These are phyloP conservation scores for Cicer chorassanicum DNA, from an alignment of 306 rosid species.

Conservation along the genomic window DNA sequence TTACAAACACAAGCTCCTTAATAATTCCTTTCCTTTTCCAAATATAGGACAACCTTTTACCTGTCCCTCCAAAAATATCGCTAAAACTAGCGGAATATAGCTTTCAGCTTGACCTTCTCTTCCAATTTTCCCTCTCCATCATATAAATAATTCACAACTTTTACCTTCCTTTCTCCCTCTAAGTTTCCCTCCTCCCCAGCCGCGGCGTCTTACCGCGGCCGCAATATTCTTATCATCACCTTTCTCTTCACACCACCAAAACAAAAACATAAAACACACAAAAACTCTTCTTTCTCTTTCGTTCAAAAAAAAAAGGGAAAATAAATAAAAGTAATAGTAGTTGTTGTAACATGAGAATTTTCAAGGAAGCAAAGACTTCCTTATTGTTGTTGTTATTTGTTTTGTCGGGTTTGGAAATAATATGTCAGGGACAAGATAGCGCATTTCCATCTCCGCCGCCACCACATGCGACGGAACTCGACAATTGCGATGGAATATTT, in stretches of 20 bases:
- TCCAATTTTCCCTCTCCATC: constrained; percentile 43
- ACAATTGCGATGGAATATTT: constrained; percentile 73
- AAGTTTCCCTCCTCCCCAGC: constrained; percentile 29
- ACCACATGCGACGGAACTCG: constrained; percentile 37
- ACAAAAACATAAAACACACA: not conserved
- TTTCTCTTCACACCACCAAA: not conserved
- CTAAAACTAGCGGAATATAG: constrained; percentile 61
- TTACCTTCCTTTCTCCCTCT: constrained; percentile 37
- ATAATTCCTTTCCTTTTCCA: not conserved
- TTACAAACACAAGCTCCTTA: not conserved
- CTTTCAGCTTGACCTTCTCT: constrained; percentile 47
- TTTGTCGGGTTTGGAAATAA: constrained; percentile 25
- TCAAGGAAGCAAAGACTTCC: not conserved
- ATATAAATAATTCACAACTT: constrained; percentile 33
- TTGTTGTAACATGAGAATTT: constrained; percentile 39
- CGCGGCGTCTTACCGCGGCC: constrained; percentile 59
- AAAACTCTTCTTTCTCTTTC: not conserved
- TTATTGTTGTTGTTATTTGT: constrained; percentile 18
- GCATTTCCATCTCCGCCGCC: not conserved
- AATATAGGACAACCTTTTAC: constrained; percentile 2
- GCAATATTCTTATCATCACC: constrained; percentile 3
- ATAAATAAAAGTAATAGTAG: not conserved
- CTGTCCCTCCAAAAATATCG: constrained; percentile 49
- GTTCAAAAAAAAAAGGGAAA: too few species aligned
- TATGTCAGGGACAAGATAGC: constrained; percentile 48